phyloP scores from a whole-genome alignment of 176 grass and related monocot species.

The Carex myosuroides region DNA sequence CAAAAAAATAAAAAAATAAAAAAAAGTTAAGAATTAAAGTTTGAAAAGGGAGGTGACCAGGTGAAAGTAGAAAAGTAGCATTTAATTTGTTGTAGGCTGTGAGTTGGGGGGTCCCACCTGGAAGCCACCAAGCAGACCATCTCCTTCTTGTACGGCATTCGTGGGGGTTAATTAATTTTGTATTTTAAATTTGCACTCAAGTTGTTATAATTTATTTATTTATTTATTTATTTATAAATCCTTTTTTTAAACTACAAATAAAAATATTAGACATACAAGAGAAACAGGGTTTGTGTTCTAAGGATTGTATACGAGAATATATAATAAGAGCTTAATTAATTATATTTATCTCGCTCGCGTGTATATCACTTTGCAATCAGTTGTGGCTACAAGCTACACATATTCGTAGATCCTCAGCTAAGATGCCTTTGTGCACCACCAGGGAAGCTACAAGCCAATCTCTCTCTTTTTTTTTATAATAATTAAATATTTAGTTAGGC shows the following conservation, averaged over 20 bases:
- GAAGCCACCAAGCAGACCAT: slow-evolving; percentile 4
- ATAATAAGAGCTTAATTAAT: no score
- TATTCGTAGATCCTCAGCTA: background rate
- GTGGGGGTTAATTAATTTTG: background rate
- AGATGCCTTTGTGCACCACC: background rate
- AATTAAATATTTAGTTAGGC: background rate
- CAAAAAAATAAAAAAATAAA: background rate
- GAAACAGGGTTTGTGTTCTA: background rate
- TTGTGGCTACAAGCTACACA: background rate
- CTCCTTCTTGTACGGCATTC: background rate
- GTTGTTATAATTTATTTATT: background rate
- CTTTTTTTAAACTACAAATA: background rate
- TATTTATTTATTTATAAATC: background rate
- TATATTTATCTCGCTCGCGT: background rate
- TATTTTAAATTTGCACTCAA: background rate
- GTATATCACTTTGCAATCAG: background rate
- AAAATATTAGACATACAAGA: background rate
- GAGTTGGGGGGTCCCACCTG: background rate
- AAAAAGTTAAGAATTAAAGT: background rate
- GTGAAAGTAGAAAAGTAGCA: background rate
- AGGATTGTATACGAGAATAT: background rate
- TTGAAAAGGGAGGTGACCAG: background rate
- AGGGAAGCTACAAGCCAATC: background rate
- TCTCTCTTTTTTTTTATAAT: no score
- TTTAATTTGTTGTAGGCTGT: background rate